Evolutionary conservation across 768 basidiomycete species (phyloP).

Genomic region (Tremella fuciformis): DNA sequence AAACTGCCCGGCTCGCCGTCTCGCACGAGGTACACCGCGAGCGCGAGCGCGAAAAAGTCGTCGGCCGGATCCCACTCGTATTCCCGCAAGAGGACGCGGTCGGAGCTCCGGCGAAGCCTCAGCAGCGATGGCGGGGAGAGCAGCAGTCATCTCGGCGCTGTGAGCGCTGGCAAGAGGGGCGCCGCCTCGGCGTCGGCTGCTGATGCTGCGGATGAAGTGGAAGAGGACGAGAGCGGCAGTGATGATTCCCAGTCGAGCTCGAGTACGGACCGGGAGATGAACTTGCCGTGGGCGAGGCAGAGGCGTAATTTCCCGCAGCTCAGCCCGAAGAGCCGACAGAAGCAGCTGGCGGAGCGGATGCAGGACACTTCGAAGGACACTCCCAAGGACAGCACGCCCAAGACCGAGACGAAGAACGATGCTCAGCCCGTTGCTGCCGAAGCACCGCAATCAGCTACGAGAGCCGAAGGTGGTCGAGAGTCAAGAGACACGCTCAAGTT

Average conservation of each 20-base stretch:
- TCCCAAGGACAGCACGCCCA: too few relatives aligned
- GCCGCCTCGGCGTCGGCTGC: neutral
- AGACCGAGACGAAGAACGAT: too few relatives aligned
- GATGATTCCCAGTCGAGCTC: constrained; percentile 5
- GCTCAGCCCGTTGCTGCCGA: too few relatives aligned
- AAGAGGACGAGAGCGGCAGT: constrained; percentile 8
- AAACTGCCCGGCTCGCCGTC: neutral
- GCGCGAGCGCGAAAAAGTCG: neutral
- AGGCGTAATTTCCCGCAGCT: neutral
- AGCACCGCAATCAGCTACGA: too few relatives aligned
- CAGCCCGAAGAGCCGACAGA: too few relatives aligned
- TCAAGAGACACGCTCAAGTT: constrained; percentile 2
- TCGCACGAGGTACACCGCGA: neutral
- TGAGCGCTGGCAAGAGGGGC: neutral
- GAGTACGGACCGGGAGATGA: neutral
- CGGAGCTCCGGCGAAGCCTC: neutral
- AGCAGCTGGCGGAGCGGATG: too few relatives aligned
- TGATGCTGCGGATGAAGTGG: neutral
- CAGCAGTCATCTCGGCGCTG: neutral
- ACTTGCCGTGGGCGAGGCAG: neutral
- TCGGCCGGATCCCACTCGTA: neutral
- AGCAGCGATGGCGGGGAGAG: neutral
- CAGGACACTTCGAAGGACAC: too few relatives aligned
- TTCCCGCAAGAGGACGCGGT: neutral
- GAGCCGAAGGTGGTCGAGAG: constrained; percentile 5